Evolutionary conservation across 371 early-diverging fungal genomes (phyloP).

Genomic region (Saksenaea oblongispora): DNA sequence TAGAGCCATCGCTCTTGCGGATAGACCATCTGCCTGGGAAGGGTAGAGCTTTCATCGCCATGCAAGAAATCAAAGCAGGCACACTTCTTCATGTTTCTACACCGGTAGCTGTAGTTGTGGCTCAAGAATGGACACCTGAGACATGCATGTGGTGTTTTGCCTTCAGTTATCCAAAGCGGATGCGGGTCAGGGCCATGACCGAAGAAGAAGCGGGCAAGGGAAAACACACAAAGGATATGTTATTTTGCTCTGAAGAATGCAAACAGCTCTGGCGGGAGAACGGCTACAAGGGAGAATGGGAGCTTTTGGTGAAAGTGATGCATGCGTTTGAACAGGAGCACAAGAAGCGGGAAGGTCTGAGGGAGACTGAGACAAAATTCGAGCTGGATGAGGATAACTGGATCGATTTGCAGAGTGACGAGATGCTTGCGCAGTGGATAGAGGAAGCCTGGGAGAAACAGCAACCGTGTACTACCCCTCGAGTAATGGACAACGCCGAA

Average conservation of each 20-base stretch:
- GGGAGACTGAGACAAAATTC: neutral
- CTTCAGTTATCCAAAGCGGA: constrained; percentile 39
- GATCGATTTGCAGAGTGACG: constrained; percentile 16
- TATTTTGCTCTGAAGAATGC: constrained; percentile 40
- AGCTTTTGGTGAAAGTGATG: neutral
- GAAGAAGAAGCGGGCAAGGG: neutral
- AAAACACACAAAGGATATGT: constrained; percentile 13
- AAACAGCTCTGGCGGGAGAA: constrained; percentile 7
- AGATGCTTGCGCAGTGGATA: constrained; percentile 15
- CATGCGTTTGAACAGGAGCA: constrained; percentile 11
- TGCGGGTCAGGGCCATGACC: constrained; percentile 24
- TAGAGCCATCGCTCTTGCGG: constrained; percentile 6
- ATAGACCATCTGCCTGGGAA: constrained; percentile 26
- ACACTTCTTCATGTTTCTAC: constrained; percentile 24
- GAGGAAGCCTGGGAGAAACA: constrained; percentile 26
- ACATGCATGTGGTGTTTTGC: constrained; percentile 43
- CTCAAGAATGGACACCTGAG: constrained; percentile 46
- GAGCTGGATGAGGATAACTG: constrained; percentile 1
- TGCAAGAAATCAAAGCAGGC: constrained; percentile 25
- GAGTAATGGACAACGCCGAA: constrained; percentile 24
- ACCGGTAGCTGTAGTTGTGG: constrained; percentile 35
- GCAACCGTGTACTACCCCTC: neutral
- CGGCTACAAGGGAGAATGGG: constrained; percentile 14
- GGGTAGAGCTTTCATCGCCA: constrained; percentile 39
- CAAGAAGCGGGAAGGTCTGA: neutral